phyloP scores from a whole-genome alignment of 176 grass and related monocot species.

The Saccharum officinarum region DNA sequence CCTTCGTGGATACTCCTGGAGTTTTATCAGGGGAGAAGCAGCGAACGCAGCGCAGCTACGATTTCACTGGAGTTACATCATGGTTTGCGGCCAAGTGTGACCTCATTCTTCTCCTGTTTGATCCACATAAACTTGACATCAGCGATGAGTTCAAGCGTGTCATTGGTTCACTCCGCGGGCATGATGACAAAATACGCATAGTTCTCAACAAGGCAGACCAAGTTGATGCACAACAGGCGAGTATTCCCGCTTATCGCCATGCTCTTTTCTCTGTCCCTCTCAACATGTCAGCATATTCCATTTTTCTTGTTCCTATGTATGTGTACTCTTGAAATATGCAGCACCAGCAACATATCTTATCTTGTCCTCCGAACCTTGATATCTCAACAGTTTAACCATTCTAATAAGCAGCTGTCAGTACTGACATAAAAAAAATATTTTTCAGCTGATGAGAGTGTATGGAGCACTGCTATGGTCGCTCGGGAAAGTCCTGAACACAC shows the following conservation, averaged over 20 bases:
- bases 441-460: conserved; percentile 93
- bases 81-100: conserved; percentile 81
- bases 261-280: conserved; percentile 17
- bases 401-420: neutral
- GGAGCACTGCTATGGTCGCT: conserved; percentile 91
- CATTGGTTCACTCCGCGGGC: conserved; percentile 60
- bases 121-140: conserved; percentile 76
- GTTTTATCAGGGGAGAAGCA: conserved; percentile 79
- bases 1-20: conserved; percentile 89
- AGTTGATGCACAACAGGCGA: conserved; percentile 78
- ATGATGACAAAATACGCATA: conserved; percentile 79
- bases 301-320: neutral
- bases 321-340: neutral
- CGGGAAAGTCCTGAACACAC: conserved; percentile 88
- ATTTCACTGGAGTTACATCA: conserved; percentile 73
- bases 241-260: neutral
- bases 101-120: conserved; percentile 74
- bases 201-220: conserved; percentile 84
- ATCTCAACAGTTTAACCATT: neutral
- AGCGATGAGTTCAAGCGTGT: conserved; percentile 83
- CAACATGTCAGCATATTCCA: conserved; percentile 18
- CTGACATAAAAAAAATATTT: neutral
- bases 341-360: neutral
- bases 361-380: neutral
- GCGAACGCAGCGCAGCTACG: conserved; percentile 67